Base-by-base conservation (phyloP, 139 green algal species). In the Chlorella vulgaris region DNA sequence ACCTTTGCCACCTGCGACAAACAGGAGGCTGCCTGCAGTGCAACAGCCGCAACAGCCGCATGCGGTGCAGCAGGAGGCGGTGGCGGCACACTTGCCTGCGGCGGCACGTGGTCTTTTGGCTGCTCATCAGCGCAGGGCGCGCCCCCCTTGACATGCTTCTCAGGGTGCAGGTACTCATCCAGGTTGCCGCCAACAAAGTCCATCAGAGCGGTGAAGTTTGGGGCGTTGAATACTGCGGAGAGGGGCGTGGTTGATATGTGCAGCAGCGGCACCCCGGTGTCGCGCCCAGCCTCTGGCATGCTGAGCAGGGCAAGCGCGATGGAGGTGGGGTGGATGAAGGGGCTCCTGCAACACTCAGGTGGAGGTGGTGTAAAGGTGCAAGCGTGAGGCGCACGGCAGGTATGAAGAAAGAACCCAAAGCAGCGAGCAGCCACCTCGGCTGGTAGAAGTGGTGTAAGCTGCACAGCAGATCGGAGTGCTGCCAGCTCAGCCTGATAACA, bases 151-250 rank as follows among this genome's bases (percentile, higher is more conserved):
- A 31, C 28, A 35, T 69, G 55, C 2, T 18, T n/a, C 66, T 84
- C 66, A 4, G 55, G 62, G 78, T 80, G 74, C 42, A 81, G 61
- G 42, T 66, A 81, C 8, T 81, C 76, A 26, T 60, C 74, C 29
- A 92, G 69, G 65, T 92, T 92, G 35, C 88, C 88, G 10, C 62
- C 66, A 1, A 88, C 51, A 69, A 85, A 88, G 50, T 87, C 81
- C 81, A 88, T 88, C n/a, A 88, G 26, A 24, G 61, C 61, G 1
- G 61, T 74, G 73, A 82, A 91, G 76, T 88, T 89, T 51, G 84
- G 78, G 1, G 58, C 69, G 60, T 88, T 88, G 29, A 92, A 38
- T 28, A 84, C 58, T 1, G 61, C 70, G 21, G 33, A 28, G 2
- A 92, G 39, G 6, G 68, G 53, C 0, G 82, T 68, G 35, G 83